Percentiles rank a stretch among this genome's conserved stretches.
phyloP scores from a whole-genome alignment of 352 stramenopile genomes.

The Phytopythium delawarense region DNA sequence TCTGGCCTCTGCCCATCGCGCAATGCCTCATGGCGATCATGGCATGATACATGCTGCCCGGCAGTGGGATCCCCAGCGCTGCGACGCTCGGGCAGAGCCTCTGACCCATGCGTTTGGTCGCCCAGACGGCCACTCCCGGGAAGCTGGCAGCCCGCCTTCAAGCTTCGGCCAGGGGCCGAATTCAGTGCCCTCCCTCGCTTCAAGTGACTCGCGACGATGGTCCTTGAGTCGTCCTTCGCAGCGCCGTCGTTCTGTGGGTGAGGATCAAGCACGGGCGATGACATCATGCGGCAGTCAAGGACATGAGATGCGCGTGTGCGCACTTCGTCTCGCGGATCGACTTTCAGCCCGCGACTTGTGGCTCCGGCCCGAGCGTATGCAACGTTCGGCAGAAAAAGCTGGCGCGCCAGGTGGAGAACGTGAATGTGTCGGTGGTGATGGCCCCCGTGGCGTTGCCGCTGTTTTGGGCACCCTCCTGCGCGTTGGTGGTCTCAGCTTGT shows the following conservation, averaged over 20 bases:
- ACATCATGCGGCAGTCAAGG: not conserved
- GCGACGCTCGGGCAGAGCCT: not conserved
- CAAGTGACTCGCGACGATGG: not conserved
- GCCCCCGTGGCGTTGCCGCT: not conserved
- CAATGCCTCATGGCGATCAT: not conserved
- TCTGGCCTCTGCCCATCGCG: not conserved
- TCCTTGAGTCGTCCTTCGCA: not conserved
- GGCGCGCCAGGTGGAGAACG: not conserved
- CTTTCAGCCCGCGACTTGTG: not conserved
- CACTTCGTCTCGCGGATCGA: not conserved
- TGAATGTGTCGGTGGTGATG: not conserved
- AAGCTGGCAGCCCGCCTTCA: not conserved
- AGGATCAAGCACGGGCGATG: no score
- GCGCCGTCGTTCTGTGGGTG: not conserved
- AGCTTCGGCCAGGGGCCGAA: not conserved
- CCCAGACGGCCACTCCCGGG: not conserved
- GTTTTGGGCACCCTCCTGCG: not conserved
- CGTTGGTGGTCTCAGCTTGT: not conserved
- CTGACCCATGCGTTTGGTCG: not conserved
- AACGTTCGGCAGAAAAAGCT: constrained; percentile 1
- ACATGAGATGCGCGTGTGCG: not conserved
- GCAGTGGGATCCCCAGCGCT: not conserved
- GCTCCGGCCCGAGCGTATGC: not conserved
- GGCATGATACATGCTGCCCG: not conserved
- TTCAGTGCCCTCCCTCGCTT: not conserved